Evolutionary conservation across 2,329 filamentous ascomycete species (phyloP).

Genomic region (Zymoseptoria ardabiliae): DNA sequence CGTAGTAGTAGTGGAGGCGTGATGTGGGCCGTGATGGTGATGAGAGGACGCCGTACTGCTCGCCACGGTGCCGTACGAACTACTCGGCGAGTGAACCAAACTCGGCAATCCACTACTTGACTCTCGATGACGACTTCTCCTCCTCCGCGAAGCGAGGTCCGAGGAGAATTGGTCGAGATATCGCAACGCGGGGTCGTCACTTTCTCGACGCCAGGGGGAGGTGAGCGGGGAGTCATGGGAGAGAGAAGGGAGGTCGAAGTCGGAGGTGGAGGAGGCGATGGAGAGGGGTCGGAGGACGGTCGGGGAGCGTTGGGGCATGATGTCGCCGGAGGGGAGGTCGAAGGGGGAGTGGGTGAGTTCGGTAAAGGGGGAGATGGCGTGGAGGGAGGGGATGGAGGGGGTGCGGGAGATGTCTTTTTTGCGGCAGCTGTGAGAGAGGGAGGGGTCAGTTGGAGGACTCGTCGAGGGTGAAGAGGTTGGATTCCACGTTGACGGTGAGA

Average conservation of each 20-base stretch:
- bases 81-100: constrained; percentile 41
- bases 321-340: constrained; percentile 29
- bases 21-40: constrained; percentile 22
- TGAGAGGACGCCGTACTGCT: constrained; percentile 35
- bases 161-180: constrained; percentile 38
- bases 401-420: constrained; percentile 33
- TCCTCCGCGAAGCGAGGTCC: constrained; percentile 14
- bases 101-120: constrained; percentile 30
- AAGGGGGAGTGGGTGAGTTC: constrained; percentile 7
- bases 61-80: constrained; percentile 34
- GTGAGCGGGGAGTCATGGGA: constrained; percentile 9
- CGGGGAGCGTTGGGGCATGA: constrained; percentile 42
- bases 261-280: constrained; percentile 31
- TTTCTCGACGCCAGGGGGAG: constrained; percentile 17
- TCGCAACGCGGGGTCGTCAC: constrained; percentile 30
- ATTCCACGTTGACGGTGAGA: constrained; percentile 3
- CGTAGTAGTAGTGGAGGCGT: not conserved
- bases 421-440: constrained; percentile 34
- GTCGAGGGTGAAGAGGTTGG: not conserved
- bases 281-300: constrained; percentile 33
- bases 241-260: constrained; percentile 9
- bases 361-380: constrained; percentile 9
- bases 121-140: not conserved
- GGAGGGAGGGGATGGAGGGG: constrained; percentile 14
- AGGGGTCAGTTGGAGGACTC: constrained; percentile 6